A percentile compares a stretch with the other conserved stretches of the same genome.
phyloP scores from a whole-genome alignment of 768 basidiomycete genomes.

The Cystofilobasidium bisporidii region DNA sequence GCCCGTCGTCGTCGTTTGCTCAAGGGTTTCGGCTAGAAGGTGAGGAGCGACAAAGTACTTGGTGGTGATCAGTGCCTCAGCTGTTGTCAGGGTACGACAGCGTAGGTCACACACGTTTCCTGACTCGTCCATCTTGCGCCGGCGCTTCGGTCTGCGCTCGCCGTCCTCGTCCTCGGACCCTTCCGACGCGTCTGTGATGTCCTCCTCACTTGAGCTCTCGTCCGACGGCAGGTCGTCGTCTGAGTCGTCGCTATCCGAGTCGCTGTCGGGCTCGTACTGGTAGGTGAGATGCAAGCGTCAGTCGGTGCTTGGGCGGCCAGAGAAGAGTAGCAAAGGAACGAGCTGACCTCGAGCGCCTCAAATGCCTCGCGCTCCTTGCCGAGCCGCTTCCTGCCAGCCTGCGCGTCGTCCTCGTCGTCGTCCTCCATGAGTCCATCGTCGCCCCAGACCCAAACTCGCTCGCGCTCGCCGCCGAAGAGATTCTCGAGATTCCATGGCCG shows the following conservation, averaged over 20 bases:
- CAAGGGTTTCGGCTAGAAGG: conserved; percentile 26
- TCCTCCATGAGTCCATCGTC: conserved; percentile 60
- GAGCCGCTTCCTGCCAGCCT: conserved; percentile 44
- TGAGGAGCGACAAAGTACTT: too few species aligned
- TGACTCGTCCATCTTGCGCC: conserved; percentile 17
- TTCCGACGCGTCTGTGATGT: conserved; percentile 22
- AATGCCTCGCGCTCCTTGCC: conserved; percentile 67
- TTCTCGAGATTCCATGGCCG: conserved; percentile 81
- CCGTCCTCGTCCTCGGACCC: conserved; percentile 33
- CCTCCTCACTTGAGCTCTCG: conserved; percentile 36
- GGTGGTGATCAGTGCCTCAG: too few species aligned
- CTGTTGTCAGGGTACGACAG: neutral
- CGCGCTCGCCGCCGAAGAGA: conserved; percentile 51
- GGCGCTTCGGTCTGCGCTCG: conserved; percentile 16
- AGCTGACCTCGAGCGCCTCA: conserved; percentile 65
- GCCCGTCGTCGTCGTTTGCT: conserved; percentile 6
- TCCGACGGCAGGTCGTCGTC: conserved; percentile 33
- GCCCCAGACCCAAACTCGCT: conserved; percentile 79
- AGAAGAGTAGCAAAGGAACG: neutral
- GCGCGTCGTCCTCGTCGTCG: neutral
- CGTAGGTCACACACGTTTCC: conserved; percentile 9
- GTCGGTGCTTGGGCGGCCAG: conserved; percentile 54
- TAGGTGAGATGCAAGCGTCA: neutral
- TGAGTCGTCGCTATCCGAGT: conserved; percentile 43
- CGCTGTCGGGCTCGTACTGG: conserved; percentile 54